phyloP scores from a whole-genome alignment of 345 rosid species.

The Psidium guajava region DNA sequence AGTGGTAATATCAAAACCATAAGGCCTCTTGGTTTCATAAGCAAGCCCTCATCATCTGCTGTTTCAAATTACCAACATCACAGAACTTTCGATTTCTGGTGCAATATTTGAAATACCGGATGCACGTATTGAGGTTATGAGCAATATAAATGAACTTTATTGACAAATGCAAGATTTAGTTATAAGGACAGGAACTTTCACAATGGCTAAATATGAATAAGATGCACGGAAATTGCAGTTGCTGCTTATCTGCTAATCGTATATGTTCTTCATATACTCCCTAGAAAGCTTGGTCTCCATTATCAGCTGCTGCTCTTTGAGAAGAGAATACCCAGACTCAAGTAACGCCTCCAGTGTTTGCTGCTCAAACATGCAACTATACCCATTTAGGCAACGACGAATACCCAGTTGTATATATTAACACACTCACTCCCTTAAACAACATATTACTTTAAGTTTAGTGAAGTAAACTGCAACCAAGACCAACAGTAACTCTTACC shows the following conservation, averaged over 20 bases:
- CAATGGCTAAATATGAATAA: neutral
- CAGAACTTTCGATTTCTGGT: neutral
- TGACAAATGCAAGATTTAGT: neutral
- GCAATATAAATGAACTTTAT: neutral
- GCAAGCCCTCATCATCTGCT: neutral
- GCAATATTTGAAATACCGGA: neutral
- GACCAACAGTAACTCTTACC: slow-evolving; percentile 22
- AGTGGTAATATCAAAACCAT: neutral
- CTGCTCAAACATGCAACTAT: slow-evolving; percentile 20
- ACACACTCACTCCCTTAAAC: neutral
- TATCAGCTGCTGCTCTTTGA: slow-evolving; percentile 64
- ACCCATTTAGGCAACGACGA: neutral
- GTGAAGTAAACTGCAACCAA: neutral
- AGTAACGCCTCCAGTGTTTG: slow-evolving; percentile 90
- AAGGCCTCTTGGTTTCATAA: neutral
- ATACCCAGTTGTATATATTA: neutral
- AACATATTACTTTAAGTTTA: neutral
- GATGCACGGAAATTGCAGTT: neutral
- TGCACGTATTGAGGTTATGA: neutral
- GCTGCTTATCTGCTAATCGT: neutral
- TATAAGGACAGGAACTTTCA: neutral
- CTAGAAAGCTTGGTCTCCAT: slow-evolving; percentile 75
- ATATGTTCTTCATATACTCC: slow-evolving; percentile 86
- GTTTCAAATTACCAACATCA: neutral
- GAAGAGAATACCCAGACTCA: slow-evolving; percentile 78